Base-by-base conservation (phyloP, 1,139 yeast species). In the Pichia sorboxylosa region DNA sequence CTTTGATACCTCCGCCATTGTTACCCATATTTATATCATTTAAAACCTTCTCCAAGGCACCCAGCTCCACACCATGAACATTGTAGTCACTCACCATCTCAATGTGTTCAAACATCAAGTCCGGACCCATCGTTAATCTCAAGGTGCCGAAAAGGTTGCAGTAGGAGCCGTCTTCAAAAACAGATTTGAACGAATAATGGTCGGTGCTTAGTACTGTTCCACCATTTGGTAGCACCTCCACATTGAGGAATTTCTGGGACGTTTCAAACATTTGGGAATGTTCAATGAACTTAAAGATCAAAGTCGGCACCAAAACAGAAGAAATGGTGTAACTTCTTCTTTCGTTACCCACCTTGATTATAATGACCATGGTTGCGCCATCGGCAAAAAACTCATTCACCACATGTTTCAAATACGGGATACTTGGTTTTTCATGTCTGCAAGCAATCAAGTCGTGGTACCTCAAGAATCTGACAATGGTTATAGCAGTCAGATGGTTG, bases 131-230 rank as follows among this genome's bases (percentile, higher is more conserved):
- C 13, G 73, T 58, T 7, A 79, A 66, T 42, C 73, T 72, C 17
- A 75, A 53, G 8, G 69, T 68, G 0, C 87, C 82, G 30, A 61
- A 59, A 29, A 75, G 64, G 7, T 68, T 63, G n/a, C 80, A 72
- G 42, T 66, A 63, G 2, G 87, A 73, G 0, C 87, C 93, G 54
- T 82, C 93, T 4, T 58, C 55, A 49, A 73, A 81, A 47, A 64
- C 61, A 44, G 69, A 73, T 13, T 69, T 64, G 29, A 75, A 54
- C 5, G 67, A 58, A 29, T 78, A 61, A 32, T 74, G 64, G 8
- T 82, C 65, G 19, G 78, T 68, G 28, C 69, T 75, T 29, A 83
- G 61, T 36, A 74, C 66, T 1, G 79, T 72, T 8, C 75, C 65
- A 1, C 85, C 85, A 44, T 72, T 71, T 28, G 74, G 69, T 49